phyloP scores from a whole-genome alignment of 148 eudicot species.

The Linanthus parryae region DNA sequence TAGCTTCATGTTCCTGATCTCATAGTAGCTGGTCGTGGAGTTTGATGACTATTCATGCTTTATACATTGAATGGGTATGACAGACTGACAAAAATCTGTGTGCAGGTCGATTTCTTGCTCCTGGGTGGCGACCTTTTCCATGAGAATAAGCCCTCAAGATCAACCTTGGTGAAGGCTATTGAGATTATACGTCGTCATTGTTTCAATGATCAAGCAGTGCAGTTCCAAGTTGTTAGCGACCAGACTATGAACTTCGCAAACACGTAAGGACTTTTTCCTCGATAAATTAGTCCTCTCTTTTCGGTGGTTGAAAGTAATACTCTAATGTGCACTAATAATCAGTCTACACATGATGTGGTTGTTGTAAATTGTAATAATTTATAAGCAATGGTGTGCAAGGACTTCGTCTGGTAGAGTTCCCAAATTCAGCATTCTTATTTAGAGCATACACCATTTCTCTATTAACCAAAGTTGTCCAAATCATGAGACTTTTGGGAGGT shows the following conservation, averaged over 20 bases:
- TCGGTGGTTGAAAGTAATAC: too few species aligned
- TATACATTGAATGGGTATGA: background rate
- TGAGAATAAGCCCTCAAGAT: conserved; percentile 94
- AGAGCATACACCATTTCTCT: too few species aligned
- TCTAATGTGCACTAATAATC: too few species aligned
- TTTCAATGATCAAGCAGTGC: conserved; percentile 89
- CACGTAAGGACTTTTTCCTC: conserved; percentile 50
- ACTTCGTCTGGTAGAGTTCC: too few species aligned
- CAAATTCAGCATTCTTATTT: too few species aligned
- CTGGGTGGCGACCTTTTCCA: conserved; percentile 99
- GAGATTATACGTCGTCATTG: conserved; percentile 95
- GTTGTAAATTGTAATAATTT: too few species aligned
- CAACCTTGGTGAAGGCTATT: conserved; percentile 81
- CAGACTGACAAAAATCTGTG: conserved; percentile 7
- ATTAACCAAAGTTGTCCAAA: too few species aligned
- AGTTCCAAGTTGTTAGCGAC: conserved; percentile 98
- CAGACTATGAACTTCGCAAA: conserved; percentile 94
- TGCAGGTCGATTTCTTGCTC: conserved; percentile 88
- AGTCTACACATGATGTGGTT: too few species aligned
- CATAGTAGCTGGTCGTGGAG: background rate
- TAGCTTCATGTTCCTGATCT: background rate
- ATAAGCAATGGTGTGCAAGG: too few species aligned
- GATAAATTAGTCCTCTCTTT: too few species aligned
- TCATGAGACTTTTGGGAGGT: too few species aligned
- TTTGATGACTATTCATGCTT: background rate